These are phyloP conservation scores for Mucor lusitanicus DNA, from an alignment of 371 early-diverging fungal genomes.

Conservation along the genomic window DNA sequence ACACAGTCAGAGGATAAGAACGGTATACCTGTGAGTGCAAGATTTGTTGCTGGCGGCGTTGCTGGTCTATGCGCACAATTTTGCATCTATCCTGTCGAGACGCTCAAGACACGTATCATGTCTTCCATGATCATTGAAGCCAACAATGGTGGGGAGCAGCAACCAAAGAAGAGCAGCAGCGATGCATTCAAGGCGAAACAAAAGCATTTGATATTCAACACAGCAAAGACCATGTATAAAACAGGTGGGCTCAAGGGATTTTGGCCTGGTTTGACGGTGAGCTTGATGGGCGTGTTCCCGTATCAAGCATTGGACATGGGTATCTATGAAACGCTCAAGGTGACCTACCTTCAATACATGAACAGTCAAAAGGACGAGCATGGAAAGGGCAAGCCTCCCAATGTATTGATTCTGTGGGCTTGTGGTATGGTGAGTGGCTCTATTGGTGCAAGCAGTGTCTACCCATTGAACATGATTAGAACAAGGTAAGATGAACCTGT, in stretches of 20 bases:
- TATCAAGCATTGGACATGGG: slow-evolving; percentile 81
- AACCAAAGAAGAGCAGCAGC: background rate
- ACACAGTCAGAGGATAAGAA: slow-evolving; percentile 54
- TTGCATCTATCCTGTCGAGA: slow-evolving; percentile 82
- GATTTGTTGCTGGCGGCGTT: slow-evolving; percentile 81
- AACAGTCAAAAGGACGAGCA: slow-evolving; percentile 34
- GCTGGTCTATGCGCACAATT: slow-evolving; percentile 80
- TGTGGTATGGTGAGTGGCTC: slow-evolving; percentile 79
- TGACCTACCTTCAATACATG: slow-evolving; percentile 63
- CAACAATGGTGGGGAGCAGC: background rate
- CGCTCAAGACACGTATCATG: slow-evolving; percentile 80
- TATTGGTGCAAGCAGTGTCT: slow-evolving; percentile 75
- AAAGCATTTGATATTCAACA: slow-evolving; percentile 38
- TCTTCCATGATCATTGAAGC: slow-evolving; percentile 31
- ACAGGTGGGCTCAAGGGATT: slow-evolving; percentile 68
- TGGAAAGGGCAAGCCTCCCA: slow-evolving; percentile 37
- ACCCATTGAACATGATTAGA: slow-evolving; percentile 77
- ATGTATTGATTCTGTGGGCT: slow-evolving; percentile 61
- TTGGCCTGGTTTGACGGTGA: slow-evolving; percentile 72
- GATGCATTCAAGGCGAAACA: slow-evolving; percentile 5
- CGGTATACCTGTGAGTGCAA: slow-evolving; percentile 60
- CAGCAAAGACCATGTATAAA: slow-evolving; percentile 61
- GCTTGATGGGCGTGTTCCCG: slow-evolving; percentile 77
- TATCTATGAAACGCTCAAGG: slow-evolving; percentile 77
- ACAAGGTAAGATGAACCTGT: slow-evolving; percentile 60